phyloP scores from a whole-genome alignment of 2,329 filamentous ascomycete genomes.

The Elsinoe ampelina region DNA sequence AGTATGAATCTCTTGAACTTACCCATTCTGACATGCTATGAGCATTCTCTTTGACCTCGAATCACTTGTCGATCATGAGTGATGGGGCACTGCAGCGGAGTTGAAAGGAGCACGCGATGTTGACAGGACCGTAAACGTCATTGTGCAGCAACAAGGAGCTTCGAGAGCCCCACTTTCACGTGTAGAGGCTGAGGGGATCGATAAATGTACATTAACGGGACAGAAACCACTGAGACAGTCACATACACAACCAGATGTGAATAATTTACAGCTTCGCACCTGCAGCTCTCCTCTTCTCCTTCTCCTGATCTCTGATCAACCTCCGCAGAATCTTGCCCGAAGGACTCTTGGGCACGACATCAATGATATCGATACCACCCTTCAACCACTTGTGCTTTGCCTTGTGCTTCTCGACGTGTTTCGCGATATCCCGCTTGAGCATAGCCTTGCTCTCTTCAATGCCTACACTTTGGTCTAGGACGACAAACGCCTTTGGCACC shows the following conservation, averaged over 20 bases:
- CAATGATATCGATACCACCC: slow-evolving; percentile 50
- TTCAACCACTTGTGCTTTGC: slow-evolving; percentile 54
- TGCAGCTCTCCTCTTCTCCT: slow-evolving; percentile 40
- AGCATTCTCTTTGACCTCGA: not conserved
- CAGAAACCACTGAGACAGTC: not conserved
- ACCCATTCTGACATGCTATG: not conserved
- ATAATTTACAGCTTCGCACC: slow-evolving; percentile 16
- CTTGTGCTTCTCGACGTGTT: slow-evolving; percentile 53
- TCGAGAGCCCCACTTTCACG: not conserved
- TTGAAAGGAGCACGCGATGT: slow-evolving; percentile 9
- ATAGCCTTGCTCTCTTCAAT: slow-evolving; percentile 44
- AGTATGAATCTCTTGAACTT: too few species aligned
- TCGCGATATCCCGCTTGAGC: slow-evolving; percentile 43
- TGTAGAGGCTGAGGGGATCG: not conserved
- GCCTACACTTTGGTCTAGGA: slow-evolving; percentile 46
- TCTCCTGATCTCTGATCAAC: slow-evolving; percentile 62
- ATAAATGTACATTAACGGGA: not conserved
- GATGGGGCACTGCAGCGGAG: not conserved
- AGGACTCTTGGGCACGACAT: slow-evolving; percentile 44
- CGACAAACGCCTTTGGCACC: slow-evolving; percentile 55
- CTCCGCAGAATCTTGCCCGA: slow-evolving; percentile 53
- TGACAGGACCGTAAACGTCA: not conserved
- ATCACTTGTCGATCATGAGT: not conserved
- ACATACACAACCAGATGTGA: not conserved
- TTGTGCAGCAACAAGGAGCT: not conserved